phyloP scores from a whole-genome alignment of 257 asterid species.

The Solanum appendiculatum region DNA sequence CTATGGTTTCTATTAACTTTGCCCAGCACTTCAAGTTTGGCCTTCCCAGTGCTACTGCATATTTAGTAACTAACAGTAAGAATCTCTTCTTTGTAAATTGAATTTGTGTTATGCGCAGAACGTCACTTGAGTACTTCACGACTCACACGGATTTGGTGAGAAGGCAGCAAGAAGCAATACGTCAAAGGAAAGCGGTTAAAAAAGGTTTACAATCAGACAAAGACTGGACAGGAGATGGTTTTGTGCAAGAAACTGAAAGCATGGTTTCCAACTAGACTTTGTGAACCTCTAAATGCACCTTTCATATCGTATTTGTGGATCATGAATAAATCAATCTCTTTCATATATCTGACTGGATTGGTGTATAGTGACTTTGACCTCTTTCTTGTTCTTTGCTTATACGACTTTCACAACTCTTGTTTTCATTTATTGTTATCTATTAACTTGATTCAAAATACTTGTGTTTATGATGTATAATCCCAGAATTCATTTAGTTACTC shows the following conservation, averaged over 20 bases:
- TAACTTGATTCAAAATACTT: background rate
- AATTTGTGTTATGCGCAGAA: conserved; percentile 19
- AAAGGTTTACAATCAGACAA: conserved; percentile 79
- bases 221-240: conserved; percentile 99
- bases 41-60: background rate
- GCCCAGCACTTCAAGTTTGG: background rate
- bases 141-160: conserved; percentile 73
- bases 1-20: background rate
- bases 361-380: background rate
- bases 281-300: background rate
- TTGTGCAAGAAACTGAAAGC: conserved; percentile 80
- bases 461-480: background rate
- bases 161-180: conserved; percentile 76
- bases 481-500: background rate
- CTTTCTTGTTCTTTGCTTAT: background rate
- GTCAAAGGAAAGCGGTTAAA: conserved; percentile 64
- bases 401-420: background rate
- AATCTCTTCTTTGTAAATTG: background rate
- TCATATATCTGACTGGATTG: background rate
- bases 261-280: conserved; percentile 40
- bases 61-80: background rate
- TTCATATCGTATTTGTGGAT: background rate
- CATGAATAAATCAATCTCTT: background rate
- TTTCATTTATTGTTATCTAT: background rate
- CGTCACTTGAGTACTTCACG: conserved; percentile 71